Evolutionary conservation across 2,329 filamentous ascomycete species (phyloP), one percentile per base, ranked within the genome.

Genomic region (Diaporthe eres): DNA sequence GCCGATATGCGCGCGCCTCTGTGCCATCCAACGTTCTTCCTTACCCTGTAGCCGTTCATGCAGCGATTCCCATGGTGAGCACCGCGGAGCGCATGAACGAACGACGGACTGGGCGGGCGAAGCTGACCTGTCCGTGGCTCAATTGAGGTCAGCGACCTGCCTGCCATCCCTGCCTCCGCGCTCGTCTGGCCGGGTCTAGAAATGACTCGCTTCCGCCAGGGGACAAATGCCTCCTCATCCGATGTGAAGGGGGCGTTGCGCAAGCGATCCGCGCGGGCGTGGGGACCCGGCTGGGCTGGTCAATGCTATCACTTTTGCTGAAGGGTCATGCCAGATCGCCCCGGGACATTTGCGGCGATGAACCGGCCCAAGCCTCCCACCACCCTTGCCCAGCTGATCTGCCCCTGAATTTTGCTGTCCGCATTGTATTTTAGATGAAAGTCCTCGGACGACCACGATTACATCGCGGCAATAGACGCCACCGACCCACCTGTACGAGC

Each of bases 201-300:
- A 70, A 70, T 70, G 65, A 70, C 65, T 70, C 65, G 65, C 15
- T 7, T 8, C 53, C 68, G 42, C 49, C 31, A 55, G 61, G 34
- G 34, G 58, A 65, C 58, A 67, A 73, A 37, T 25, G 71, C 58
- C 58, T 57, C 58, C 22, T 75, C 73, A 71, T 71, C 73, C 73
- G 57, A 71, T 49, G 65, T 71, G 58, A 51, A 53, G 53, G 51
- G n/a, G 61, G 61, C 51, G 25, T 19, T 57, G 47, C 39, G 71
- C 58, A 28, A 37, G 47, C 25, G 31, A 44, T 65, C 47, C 58
- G 51, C 47, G 58, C 34, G 34, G 58, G 39, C 58, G 39, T 55
- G 71, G 71, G 71, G 28, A 63, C 71, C 34, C 34, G 42, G 47
- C 65, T 68, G 22, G 47, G 31, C 65, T 68, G 37, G 70, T 61